Evolutionary conservation across 2,329 filamentous ascomycete species (phyloP), one percentile per base, ranked within the genome.

Genomic region (Penicillium sp.): DNA sequence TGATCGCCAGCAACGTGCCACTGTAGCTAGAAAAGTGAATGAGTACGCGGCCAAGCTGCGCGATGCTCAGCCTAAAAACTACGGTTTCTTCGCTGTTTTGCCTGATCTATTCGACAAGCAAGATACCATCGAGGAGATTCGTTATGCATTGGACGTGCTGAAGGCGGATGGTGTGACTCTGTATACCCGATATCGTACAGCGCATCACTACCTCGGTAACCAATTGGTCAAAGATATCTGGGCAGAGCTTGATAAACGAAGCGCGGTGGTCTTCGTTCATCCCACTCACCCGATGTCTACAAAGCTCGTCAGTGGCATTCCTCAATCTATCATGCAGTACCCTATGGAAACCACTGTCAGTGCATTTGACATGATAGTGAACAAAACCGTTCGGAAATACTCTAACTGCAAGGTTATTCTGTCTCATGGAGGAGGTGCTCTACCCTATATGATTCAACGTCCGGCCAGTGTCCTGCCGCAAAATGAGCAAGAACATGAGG

Each of bases 381-480:
- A 53, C 8, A 63, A 64, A 3, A 71, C 63, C 0, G 40, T 71
- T 2, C 58, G 60, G 1, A 58, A 68, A 4, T 62, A 68, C 44
- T 68, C 69, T 2, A 58, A 70, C 45, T 71, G 68, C 61, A 78
- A 76, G 51, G 68, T 80, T 45, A 80, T 81, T 43, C 67, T 81
- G 2, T 73, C 73, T 0, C 77, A 80, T 54, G 77, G 71, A 0
- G 79, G 78, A 1, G 78, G 78, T 0, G 73, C 75, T 0, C 61
- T 80, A 1, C 76, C 78, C 0, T 77, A 67, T 47, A 55, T 81
- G 0, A 63, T 72, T 13, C 4, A 7, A 9, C 37, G 20, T 13
- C 20, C 37, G 8, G 37, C 37, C 10, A 41, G 37, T 26, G 23
- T 41, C 18, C 12, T 41, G n/a, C 7, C 4, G 7, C 21, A 41